phyloP scores from a whole-genome alignment of 176 grass and related monocot species.

The Canna indica region DNA sequence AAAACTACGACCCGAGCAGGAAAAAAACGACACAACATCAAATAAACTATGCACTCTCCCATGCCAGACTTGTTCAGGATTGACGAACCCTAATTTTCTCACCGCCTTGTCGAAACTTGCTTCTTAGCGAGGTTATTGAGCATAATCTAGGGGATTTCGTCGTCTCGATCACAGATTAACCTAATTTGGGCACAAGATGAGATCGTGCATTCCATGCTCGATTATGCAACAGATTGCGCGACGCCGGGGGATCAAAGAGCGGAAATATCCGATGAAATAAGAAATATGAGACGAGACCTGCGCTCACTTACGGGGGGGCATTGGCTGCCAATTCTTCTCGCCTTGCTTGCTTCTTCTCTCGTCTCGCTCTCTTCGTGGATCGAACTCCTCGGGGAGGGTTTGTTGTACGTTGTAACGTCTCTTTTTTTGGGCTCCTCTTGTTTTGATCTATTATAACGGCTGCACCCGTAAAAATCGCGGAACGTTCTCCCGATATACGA shows the following conservation, averaged over 20 bases:
- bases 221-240: not conserved
- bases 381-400: not conserved
- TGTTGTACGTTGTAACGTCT: not conserved
- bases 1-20: not conserved
- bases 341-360: not conserved
- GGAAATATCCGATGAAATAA: not conserved
- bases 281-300: not conserved
- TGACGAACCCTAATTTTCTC: not conserved
- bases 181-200: not conserved
- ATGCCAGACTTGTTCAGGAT: not conserved
- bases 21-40: not conserved
- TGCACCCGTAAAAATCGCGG: not conserved
- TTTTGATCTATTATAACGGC: not conserved
- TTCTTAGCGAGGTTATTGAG: not conserved
- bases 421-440: not conserved
- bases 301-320: not conserved
- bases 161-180: not conserved
- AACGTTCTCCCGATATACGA: not conserved
- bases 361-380: not conserved
- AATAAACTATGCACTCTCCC: not conserved
- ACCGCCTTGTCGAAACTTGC: not conserved
- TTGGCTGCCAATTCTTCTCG: not conserved
- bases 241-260: not conserved
- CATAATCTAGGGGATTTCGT: not conserved
- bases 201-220: not conserved